Evolutionary conservation across 2,329 filamentous ascomycete species (phyloP).

Genomic region (Trichophyton simii): DNA sequence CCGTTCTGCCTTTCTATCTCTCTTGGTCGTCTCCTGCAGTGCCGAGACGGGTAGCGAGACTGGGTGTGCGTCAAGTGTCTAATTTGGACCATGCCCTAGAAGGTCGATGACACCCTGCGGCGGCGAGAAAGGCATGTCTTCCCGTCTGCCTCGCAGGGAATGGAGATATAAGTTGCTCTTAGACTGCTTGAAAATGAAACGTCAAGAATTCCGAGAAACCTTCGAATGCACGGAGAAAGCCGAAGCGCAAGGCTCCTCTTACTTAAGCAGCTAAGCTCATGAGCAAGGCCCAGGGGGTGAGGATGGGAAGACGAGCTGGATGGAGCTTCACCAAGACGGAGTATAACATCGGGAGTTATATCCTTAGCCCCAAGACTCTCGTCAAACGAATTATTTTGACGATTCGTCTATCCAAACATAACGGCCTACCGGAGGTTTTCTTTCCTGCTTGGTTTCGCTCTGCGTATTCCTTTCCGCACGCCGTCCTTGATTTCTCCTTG

Average conservation of each 20-base stretch:
- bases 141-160: not conserved
- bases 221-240: not conserved
- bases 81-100: not conserved
- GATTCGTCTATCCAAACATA: not conserved
- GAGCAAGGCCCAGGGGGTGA: not conserved
- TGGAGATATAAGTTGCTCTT: not conserved
- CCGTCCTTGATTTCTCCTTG: not conserved
- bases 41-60: not conserved
- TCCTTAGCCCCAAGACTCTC: not conserved
- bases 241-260: not conserved
- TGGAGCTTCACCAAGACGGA: not conserved
- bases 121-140: not conserved
- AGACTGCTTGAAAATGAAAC: not conserved
- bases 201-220: not conserved
- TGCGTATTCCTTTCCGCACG: not conserved
- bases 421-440: not conserved
- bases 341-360: not conserved
- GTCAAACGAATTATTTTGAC: not conserved
- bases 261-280: conserved; percentile 3
- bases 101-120: not conserved
- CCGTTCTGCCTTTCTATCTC: not conserved
- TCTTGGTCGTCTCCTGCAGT: not conserved
- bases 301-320: not conserved
- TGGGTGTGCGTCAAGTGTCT: not conserved
- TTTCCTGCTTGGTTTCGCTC: not conserved